Conservation (phyloP, 2,329 filamentous ascomycete genomes). For the Fusarium setosum region DNA sequence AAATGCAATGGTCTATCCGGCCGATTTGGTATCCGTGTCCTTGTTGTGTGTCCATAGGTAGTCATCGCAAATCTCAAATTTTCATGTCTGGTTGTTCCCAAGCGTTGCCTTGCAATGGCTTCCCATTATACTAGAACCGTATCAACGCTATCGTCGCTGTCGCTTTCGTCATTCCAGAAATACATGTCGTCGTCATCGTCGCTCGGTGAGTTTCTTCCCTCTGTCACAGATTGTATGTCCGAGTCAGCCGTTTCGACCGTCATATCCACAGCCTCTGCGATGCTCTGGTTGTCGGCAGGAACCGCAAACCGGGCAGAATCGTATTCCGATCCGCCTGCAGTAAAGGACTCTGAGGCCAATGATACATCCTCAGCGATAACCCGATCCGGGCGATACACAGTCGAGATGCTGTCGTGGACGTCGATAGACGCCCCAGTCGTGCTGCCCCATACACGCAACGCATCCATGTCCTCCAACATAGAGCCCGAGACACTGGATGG, state of each 20-base stretch:
- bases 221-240: constrained; percentile 16
- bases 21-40: background rate
- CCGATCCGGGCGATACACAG: constrained; percentile 44
- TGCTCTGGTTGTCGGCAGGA: constrained; percentile 46
- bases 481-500: constrained; percentile 50
- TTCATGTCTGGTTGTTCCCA: constrained; percentile 5
- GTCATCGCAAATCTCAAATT: background rate
- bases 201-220: constrained; percentile 8
- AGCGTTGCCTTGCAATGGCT: background rate
- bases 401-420: constrained; percentile 55
- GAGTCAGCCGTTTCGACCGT: constrained; percentile 38
- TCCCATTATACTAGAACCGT: constrained; percentile 5
- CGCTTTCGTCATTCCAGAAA: constrained; percentile 23
- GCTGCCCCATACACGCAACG: constrained; percentile 48
- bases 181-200: constrained; percentile 25
- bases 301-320: constrained; percentile 48
- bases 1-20: constrained; percentile 2
- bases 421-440: constrained; percentile 50
- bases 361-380: constrained; percentile 50
- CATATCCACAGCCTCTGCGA: constrained; percentile 38
- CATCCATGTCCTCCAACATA: constrained; percentile 49
- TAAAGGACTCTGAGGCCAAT: constrained; percentile 51
- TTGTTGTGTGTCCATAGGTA: background rate
- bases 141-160: constrained; percentile 16
- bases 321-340: constrained; percentile 46